These are phyloP conservation scores for Postia placenta DNA, from an alignment of 768 basidiomycete genomes.

Conservation along the genomic window DNA sequence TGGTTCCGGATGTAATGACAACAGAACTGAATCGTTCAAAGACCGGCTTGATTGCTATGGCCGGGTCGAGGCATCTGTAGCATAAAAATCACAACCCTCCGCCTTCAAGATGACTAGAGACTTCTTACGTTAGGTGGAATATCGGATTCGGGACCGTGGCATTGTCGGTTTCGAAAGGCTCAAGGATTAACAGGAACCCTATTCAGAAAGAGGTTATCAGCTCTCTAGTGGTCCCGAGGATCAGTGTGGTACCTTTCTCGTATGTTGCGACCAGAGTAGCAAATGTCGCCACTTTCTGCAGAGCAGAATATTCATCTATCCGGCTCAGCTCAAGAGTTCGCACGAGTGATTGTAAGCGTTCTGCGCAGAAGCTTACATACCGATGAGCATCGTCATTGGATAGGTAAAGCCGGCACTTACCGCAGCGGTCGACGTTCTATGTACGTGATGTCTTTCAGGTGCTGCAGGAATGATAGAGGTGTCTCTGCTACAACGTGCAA, in stretches of 20 bases:
- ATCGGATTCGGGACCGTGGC: conserved; percentile 98
- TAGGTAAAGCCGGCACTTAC: conserved; percentile 34
- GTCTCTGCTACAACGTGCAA: conserved; percentile 98
- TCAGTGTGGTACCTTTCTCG: conserved; percentile 67
- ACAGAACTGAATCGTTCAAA: conserved; percentile 98
- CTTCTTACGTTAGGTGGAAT: conserved; percentile 86
- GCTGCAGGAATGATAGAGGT: conserved; percentile 92
- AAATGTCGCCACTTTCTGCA: conserved; percentile 95
- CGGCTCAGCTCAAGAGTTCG: conserved; percentile 85
- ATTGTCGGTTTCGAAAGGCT: conserved; percentile 97
- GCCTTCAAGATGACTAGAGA: neutral
- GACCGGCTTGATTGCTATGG: conserved; percentile 94
- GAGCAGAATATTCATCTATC: conserved; percentile 83
- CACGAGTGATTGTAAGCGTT: conserved; percentile 89
- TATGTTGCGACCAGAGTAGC: conserved; percentile 97
- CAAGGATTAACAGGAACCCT: conserved; percentile 96
- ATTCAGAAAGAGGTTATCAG: neutral
- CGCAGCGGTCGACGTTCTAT: conserved; percentile 91
- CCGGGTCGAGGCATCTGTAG: conserved; percentile 92
- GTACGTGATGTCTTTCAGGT: conserved; percentile 97
- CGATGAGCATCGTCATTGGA: conserved; percentile 3
- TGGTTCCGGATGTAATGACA: conserved; percentile 97
- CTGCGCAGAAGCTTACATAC: conserved; percentile 81
- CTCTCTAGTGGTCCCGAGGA: neutral
- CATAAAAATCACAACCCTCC: neutral